Base-by-base conservation (phyloP, 192 early-diverging fungal species). In the Umbelopsis sp. region DNA sequence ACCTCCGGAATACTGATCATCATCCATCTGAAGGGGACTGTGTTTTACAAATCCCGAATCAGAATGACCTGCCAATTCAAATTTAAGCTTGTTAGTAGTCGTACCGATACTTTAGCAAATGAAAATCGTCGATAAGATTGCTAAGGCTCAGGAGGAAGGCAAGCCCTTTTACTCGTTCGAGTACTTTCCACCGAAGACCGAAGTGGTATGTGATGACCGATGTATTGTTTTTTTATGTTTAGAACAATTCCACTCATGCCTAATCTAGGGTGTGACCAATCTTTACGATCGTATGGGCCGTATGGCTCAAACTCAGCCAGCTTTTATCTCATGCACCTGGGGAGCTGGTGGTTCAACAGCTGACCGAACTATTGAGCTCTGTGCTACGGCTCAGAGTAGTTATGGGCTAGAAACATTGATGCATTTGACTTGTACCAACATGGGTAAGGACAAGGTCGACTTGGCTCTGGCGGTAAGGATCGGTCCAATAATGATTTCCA, bases 141-240 rank as follows among this genome's bases (percentile, higher is more conserved):
- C 85, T 55, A 81, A 82, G 73, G 89, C 88, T 37, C 75, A 86
- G 45, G 80, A 89, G 71, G 85, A 88, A 33, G 82, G 86, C 44
- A 82, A 79, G 50, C 82, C 86, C 25, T 79, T 81, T 53, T 91
- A 88, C 82, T 97, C 95, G 33, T 98, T 99, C 72, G 97, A 99
- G 83, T 99, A 92, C 86, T 99, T 98, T 69, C 95, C 97, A 47
- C 97, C 97, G 74, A 99, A 95, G 79, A 99, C 97, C 25, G 90
- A 88, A 70, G 84, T 86, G 71, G 83, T 82, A 82, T 71, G 48
- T 52, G 16, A 45, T 37, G 16, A 11, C 0, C 27, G 15, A 21
- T 55, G 1, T 11, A 6, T 22, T 48, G 9, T 46, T 37, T 33
- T 46, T 27, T 67, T n/a, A 46, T 66, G 11, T 21, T 52, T 13